phyloP scores from a whole-genome alignment of 805 yeast species.

The Barnettozyma sp. region DNA sequence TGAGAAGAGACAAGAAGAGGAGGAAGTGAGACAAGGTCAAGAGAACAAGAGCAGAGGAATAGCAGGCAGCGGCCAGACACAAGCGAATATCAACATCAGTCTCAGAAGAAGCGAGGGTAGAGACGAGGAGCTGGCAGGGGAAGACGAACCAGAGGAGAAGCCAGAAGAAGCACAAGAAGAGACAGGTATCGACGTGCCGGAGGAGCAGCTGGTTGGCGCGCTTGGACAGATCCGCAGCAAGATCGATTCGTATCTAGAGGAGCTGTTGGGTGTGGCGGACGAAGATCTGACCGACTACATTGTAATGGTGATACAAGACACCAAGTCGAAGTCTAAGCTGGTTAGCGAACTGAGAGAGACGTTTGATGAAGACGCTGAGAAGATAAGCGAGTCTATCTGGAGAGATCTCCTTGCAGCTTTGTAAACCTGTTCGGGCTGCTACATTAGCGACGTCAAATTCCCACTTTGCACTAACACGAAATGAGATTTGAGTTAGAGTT shows the following conservation, averaged over 20 bases:
- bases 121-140: conserved; percentile 1
- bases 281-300: conserved; percentile 42
- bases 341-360: conserved; percentile 43
- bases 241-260: conserved; percentile 40
- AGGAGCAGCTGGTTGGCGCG: conserved; percentile 12
- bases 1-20: too few species aligned
- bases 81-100: not conserved
- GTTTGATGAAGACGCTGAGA: conserved; percentile 41
- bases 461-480: too few species aligned
- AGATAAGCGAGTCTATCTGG: conserved; percentile 37
- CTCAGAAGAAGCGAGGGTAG: not conserved
- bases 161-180: conserved; percentile 12
- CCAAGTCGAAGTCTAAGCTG: conserved; percentile 29
- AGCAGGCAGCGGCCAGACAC: too few species aligned
- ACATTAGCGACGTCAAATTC: too few species aligned
- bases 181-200: conserved; percentile 1
- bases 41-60: not conserved
- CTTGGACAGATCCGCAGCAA: conserved; percentile 28
- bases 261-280: conserved; percentile 47
- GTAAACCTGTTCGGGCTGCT: too few species aligned
- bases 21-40: too few species aligned
- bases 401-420: conserved; percentile 11
- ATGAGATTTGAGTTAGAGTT: too few species aligned
- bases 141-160: conserved; percentile 9
- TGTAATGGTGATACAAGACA: conserved; percentile 30